Evolutionary conservation across 352 stramenopile genomes (phyloP).

Genomic region (Phytophthora pistaciae): DNA sequence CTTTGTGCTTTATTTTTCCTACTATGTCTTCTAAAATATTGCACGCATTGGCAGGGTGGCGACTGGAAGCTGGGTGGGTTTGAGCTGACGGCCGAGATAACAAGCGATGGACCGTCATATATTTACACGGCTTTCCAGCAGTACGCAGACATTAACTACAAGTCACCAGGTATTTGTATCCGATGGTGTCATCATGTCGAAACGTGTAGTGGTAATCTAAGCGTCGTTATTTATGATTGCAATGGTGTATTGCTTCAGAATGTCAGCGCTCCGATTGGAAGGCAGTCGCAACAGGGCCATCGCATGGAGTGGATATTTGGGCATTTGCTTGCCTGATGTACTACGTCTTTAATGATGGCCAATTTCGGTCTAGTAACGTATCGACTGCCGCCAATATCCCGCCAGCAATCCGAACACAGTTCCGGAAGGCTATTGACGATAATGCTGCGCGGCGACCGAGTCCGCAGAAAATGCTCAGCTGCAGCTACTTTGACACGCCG

Average conservation of each 20-base stretch:
- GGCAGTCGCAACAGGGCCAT: constrained; percentile 53
- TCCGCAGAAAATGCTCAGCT: constrained; percentile 90
- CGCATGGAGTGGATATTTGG: constrained; percentile 78
- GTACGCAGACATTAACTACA: constrained; percentile 83
- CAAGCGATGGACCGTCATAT: constrained; percentile 78
- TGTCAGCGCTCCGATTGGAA: constrained; percentile 85
- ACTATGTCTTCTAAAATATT: neutral
- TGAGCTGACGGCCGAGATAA: constrained; percentile 90
- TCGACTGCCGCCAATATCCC: constrained; percentile 72
- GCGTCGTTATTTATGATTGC: constrained; percentile 12
- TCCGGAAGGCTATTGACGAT: constrained; percentile 86
- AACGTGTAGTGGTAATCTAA: neutral
- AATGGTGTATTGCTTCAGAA: constrained; percentile 54
- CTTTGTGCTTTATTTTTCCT: neutral
- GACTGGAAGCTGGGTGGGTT: constrained; percentile 97
- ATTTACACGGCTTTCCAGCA: constrained; percentile 87
- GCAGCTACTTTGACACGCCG: constrained; percentile 92
- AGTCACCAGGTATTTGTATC: constrained; percentile 71
- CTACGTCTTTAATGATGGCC: constrained; percentile 82
- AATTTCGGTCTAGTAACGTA: constrained; percentile 67
- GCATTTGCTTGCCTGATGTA: constrained; percentile 83
- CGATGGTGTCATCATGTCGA: constrained; percentile 17
- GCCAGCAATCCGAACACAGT: constrained; percentile 68
- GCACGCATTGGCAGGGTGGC: constrained; percentile 59
- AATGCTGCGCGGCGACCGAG: constrained; percentile 70